Base-by-base conservation (phyloP, 129 eudicot species). In the Saposhnikovia divaricata region DNA sequence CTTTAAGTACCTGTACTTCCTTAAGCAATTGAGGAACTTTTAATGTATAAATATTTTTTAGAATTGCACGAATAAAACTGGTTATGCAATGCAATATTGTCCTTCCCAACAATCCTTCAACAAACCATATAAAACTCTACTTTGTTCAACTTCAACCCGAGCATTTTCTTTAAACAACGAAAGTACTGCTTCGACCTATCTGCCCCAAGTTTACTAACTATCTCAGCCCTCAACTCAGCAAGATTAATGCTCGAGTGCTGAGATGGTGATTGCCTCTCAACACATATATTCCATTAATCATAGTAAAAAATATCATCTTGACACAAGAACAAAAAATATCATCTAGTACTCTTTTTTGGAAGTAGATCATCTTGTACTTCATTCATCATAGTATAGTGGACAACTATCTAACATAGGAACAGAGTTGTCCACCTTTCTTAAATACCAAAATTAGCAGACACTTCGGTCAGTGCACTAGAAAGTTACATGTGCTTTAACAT, bases 71-170 rank as follows among this genome's bases (percentile, higher is more conserved):
- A 95, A 38, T 83, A n/a, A 65, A 95, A 77, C 82, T 85, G 96
- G 84, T 95, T 95, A 81, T 95, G 97, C 81, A 95, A 84, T 25
- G 82, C 85, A n/a, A 95, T 82, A 75, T 90, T 89, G 70, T 92
- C 99, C 84, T 87, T 86, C 79, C 99, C 99, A 40, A 95, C 66
- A 21, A 93, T 86, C 85, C 83, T 78, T 63, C 83, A 73, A 85
- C 97, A 92, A 72, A 88, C 85, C 88, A 86, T 87, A 53, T 88
- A 81, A 55, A 92, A 91, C 83, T 95, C 96, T 39, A 76, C 79
- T 87, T 94, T 94, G 77, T 82, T 87, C 44, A 94, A 55, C 86
- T 89, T 90, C 83, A 82, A 87, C 77, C 87, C 85, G 83, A 94
- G 77, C 79, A 91, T 87, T 63, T 87, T 84, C 79, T 85, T 81